Base-by-base conservation (phyloP, 2,329 filamentous ascomycete species). In the Xylaria sp. region DNA sequence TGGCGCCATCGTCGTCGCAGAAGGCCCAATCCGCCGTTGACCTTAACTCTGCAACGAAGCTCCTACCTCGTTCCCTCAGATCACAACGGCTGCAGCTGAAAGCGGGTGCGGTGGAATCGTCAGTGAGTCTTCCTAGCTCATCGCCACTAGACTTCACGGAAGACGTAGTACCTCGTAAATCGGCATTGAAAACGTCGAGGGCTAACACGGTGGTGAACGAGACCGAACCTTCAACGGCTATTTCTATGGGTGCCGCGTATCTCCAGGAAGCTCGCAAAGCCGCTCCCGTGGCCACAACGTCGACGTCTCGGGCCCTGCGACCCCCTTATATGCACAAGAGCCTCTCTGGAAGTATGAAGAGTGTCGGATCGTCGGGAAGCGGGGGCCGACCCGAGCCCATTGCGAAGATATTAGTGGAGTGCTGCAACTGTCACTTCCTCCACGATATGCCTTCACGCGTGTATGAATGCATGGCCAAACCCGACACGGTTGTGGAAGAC, bases 361-460 rank as follows among this genome's bases (percentile, higher is more conserved):
- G 62, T 44, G 62, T 19, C 30, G 59, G 58, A 4, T 59, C 59
- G 6, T 35, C 60, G 18, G 65, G 63, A 2, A 57, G 54, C 16
- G 65, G 63, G 2, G 57, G 54, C 16, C 65, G 63, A 58, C 57
- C 65, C 50, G 76, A 79, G 9, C 78, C 79, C 0, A 70, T 85
- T 10, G 81, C 82, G 39, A 88, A 87, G 74, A 82, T 86, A 76
- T 80, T 88, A 35, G 84, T 87, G 10, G 79, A 87, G 68, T 88
- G 85, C 72, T 88, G 85, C 73, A 76, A 75, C 59, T 88, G 85
- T 77, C 80, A 79, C 58, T 86, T 82, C 72, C 85, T 83, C 70
- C 84, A 87, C 66, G 85, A 88, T 70, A 82, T 88, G 81, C 85
- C 85, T 3, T 82, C 80, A 54, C 80, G 82, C 58, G 75, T 87